A percentile compares a stretch with the other conserved stretches of the same genome.
Evolutionary conservation across 2,329 filamentous ascomycete species (phyloP).

Genomic region (Phialocephala subalpina): DNA sequence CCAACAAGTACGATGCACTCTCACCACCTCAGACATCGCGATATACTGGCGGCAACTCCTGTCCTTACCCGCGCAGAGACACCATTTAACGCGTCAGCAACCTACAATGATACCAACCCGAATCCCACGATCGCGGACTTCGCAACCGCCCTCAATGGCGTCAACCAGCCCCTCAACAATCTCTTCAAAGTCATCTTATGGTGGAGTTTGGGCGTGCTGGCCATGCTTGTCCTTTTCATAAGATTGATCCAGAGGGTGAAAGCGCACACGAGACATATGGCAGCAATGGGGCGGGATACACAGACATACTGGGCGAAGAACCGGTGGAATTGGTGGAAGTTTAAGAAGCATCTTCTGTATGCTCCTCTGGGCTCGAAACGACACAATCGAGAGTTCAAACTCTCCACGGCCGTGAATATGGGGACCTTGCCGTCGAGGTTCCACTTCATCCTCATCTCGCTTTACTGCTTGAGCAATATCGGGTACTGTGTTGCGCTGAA

Average conservation of each 20-base stretch:
- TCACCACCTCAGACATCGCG: not conserved
- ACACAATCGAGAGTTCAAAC: conserved; percentile 71
- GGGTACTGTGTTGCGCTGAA: conserved; percentile 69
- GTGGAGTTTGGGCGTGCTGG: conserved; percentile 67
- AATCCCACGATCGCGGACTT: conserved; percentile 63
- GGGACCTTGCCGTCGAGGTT: conserved; percentile 72
- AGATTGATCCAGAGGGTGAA: conserved; percentile 62
- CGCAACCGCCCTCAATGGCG: conserved; percentile 64
- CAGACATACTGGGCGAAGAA: conserved; percentile 67
- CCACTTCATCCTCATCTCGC: conserved; percentile 62
- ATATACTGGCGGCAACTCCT: not conserved
- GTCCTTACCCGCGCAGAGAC: conserved; percentile 11
- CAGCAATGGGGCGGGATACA: conserved; percentile 62
- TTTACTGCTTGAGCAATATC: conserved; percentile 68
- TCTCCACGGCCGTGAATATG: conserved; percentile 66
- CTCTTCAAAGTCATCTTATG: conserved; percentile 65
- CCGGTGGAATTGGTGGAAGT: conserved; percentile 63
- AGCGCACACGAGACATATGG: conserved; percentile 65
- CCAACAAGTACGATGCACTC: not conserved
- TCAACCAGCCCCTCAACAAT: conserved; percentile 65
- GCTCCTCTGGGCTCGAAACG: conserved; percentile 71
- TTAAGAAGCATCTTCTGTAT: conserved; percentile 70
- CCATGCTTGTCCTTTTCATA: conserved; percentile 59
- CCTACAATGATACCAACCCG: conserved; percentile 33
- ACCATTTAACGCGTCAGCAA: not conserved